These are phyloP conservation scores for Lipomyces chichibuensis DNA, from an alignment of 805 yeast species.

Conservation along the genomic window DNA sequence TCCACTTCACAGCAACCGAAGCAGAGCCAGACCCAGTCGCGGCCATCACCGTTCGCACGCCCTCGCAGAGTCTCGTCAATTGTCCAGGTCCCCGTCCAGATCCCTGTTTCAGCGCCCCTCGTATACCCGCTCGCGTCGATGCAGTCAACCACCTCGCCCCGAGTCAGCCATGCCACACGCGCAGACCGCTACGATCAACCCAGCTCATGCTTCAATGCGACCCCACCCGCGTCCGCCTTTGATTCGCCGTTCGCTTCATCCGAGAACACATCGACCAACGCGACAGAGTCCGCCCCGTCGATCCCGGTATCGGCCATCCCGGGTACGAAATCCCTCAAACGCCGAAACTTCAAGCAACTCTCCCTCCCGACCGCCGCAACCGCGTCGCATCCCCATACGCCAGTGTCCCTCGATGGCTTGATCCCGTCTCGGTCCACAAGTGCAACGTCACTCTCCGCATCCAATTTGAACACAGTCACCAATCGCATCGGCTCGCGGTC, in stretches of 20 bases:
- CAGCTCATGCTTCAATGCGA: not conserved
- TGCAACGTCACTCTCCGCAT: not conserved
- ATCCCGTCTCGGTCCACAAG: conserved; percentile 1
- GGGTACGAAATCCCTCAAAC: conserved; percentile 51
- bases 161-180: not conserved
- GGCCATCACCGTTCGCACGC: conserved; percentile 31
- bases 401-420: conserved; percentile 12
- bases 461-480: conserved; percentile 25
- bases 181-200: conserved; percentile 5
- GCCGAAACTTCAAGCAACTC: conserved; percentile 63
- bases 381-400: conserved; percentile 32
- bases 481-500: conserved; percentile 11
- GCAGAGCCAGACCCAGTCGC: conserved; percentile 13
- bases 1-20: not conserved
- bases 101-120: not conserved
- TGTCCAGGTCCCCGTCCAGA: conserved; percentile 25
- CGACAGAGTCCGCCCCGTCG: not conserved
- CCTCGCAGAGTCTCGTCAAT: conserved; percentile 34
- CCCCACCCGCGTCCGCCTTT: not conserved
- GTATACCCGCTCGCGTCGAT: conserved; percentile 8
- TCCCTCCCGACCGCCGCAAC: conserved; percentile 44
- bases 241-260: not conserved
- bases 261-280: not conserved
- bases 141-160: not conserved
- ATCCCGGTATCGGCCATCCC: conserved; percentile 1